Percentiles rank a stretch among this genome's conserved stretches.
These are phyloP conservation scores for Endocladia muricata DNA, from an alignment of 31 red algal species.

Conservation along the genomic window DNA sequence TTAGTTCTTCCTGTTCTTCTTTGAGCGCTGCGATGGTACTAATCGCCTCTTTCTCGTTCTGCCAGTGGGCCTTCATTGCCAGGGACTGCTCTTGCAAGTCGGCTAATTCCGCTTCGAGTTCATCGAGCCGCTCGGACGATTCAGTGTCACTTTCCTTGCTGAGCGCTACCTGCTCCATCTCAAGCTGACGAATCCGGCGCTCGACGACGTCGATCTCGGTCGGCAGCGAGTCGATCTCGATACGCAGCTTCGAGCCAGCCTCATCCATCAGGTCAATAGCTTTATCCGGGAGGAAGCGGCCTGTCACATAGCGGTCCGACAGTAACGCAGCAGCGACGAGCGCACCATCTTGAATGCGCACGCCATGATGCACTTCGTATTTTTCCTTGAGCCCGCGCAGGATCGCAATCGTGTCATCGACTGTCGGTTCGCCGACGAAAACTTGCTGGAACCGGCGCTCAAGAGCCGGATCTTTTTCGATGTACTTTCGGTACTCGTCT, in stretches of 20 bases:
- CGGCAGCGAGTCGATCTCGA: conserved; percentile 94
- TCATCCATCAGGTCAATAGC: conserved; percentile 99
- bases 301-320: conserved; percentile 90
- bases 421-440: conserved; percentile 89
- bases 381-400: conserved; percentile 95
- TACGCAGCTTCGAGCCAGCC: conserved; percentile 79
- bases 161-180: conserved; percentile 95
- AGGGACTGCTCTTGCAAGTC: conserved; percentile 63
- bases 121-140: conserved; percentile 43
- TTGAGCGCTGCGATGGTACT: conserved; percentile 75
- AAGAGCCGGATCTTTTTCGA: conserved; percentile 99
- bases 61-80: conserved; percentile 85
- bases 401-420: conserved; percentile 92
- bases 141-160: conserved; percentile 82
- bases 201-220: conserved; percentile 82
- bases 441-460: conserved; percentile 99
- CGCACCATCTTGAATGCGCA: conserved; percentile 78
- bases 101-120: conserved; percentile 67
- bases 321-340: conserved; percentile 81
- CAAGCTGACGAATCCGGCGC: conserved; percentile 83
- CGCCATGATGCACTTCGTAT: conserved; percentile 96
- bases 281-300: conserved; percentile 98
- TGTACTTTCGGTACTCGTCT: conserved; percentile 99
- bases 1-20: conserved; percentile 79
- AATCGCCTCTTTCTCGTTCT: conserved; percentile 68